phyloP scores from a whole-genome alignment of 2,329 filamentous ascomycete genomes.

The Epichloe bromicola region DNA sequence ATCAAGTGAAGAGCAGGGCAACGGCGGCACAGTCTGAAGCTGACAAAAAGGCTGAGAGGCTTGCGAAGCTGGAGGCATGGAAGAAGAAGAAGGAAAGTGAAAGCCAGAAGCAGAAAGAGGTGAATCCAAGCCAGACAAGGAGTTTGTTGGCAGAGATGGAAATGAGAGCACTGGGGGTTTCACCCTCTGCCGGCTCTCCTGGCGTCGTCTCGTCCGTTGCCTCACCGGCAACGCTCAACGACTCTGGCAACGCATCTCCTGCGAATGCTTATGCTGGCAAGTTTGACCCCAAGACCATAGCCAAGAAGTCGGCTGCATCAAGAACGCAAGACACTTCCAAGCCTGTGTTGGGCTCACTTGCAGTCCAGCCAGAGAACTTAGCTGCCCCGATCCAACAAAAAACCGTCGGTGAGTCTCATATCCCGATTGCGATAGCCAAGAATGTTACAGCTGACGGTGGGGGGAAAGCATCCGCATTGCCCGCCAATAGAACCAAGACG shows the following conservation, averaged over 20 bases:
- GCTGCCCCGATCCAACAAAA: conserved; percentile 19
- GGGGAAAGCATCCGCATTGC: conserved; percentile 37
- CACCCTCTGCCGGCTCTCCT: conserved; percentile 34
- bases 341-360: conserved; percentile 33
- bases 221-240: conserved; percentile 31
- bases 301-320: conserved; percentile 59
- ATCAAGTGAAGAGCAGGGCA: conserved; percentile 45
- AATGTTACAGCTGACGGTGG: neutral
- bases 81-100: conserved; percentile 78
- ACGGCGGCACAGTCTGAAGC: conserved; percentile 47
- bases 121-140: conserved; percentile 49
- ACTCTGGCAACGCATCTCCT: conserved; percentile 35
- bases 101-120: conserved; percentile 57
- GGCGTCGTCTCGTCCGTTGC: conserved; percentile 35
- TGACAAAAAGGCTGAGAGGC: conserved; percentile 63
- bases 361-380: conserved; percentile 24
- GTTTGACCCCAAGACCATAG: conserved; percentile 77
- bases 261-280: conserved; percentile 58
- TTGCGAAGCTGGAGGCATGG: conserved; percentile 79
- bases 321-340: conserved; percentile 40
- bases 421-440: neutral
- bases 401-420: conserved; percentile 21
- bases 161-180: conserved; percentile 45
- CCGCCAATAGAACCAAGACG: conserved; percentile 60
- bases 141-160: conserved; percentile 63